Conservation (phyloP, 2,329 filamentous ascomycete species). For the Aspergillus floridensis region DNA sequence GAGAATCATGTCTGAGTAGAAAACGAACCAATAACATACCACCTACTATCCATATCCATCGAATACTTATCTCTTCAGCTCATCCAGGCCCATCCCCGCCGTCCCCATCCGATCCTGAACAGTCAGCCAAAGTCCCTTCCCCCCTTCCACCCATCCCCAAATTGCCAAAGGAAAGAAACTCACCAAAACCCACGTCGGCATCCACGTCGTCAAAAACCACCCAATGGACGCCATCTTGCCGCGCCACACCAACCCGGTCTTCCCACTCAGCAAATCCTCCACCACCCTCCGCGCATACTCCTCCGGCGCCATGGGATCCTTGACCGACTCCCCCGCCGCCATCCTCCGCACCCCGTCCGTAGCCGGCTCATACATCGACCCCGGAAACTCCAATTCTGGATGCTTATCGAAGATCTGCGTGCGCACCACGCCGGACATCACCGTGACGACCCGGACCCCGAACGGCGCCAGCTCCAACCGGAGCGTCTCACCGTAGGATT, state of each 20-base stretch:
- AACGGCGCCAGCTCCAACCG: slow-evolving; percentile 26
- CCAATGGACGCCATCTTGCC: slow-evolving; percentile 17
- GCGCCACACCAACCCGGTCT: slow-evolving; percentile 19
- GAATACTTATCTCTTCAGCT: neutral
- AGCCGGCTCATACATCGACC: slow-evolving; percentile 19
- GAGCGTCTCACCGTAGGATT: slow-evolving; percentile 20
- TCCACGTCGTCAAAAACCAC: slow-evolving; percentile 7
- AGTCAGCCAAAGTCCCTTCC: neutral
- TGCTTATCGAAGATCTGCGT: slow-evolving; percentile 18
- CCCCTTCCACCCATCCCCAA: neutral
- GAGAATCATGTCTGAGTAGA: too few relatives aligned
- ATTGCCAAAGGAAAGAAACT: neutral
- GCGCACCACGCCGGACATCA: slow-evolving; percentile 20
- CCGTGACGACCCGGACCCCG: slow-evolving; percentile 22
- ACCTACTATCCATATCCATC: too few relatives aligned
- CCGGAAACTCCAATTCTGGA: slow-evolving; percentile 12
- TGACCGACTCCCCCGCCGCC: neutral
- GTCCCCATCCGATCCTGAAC: neutral
- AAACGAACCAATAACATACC: too few relatives aligned
- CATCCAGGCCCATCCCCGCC: neutral
- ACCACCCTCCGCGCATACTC: slow-evolving; percentile 23
- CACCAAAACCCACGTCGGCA: slow-evolving; percentile 18
- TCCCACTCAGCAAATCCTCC: slow-evolving; percentile 23
- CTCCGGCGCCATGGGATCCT: neutral
- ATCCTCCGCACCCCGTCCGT: slow-evolving; percentile 8